Conservation (phyloP, 2,329 filamentous ascomycete species). For the Clonostachys rhizophaga region DNA sequence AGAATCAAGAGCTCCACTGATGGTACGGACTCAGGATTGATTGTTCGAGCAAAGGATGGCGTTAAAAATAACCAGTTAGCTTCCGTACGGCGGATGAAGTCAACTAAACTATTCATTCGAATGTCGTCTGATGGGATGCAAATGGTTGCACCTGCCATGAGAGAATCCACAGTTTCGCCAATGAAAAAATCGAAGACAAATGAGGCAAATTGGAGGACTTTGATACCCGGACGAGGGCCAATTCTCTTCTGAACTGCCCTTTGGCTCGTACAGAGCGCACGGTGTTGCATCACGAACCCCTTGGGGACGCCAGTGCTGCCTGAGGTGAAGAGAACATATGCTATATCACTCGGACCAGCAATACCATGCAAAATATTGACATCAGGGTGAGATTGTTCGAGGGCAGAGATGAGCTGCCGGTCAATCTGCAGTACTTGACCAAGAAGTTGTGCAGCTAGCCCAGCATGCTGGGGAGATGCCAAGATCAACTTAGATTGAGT, state of each 20-base stretch:
- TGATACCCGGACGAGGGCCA: neutral
- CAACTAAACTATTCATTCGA: slow-evolving; percentile 3
- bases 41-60: neutral
- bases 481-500: neutral
- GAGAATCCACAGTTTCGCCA: slow-evolving; percentile 2
- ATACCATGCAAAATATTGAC: neutral
- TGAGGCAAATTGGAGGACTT: slow-evolving; percentile 2
- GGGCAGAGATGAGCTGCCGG: neutral
- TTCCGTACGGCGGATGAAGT: slow-evolving; percentile 2
- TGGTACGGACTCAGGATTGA: neutral
- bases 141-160: slow-evolving; percentile 6
- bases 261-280: slow-evolving; percentile 9
- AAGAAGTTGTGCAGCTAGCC: neutral
- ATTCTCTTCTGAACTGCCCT: slow-evolving; percentile 4
- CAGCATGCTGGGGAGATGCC: too few relatives aligned
- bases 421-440: too few relatives aligned
- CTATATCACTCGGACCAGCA: neutral
- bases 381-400: neutral
- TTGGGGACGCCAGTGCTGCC: slow-evolving; percentile 14
- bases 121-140: slow-evolving; percentile 8
- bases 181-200: slow-evolving; percentile 7
- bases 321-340: slow-evolving; percentile 7
- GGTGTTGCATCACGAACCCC: slow-evolving; percentile 11
- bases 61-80: neutral
- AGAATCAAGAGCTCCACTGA: slow-evolving; percentile 3